phyloP scores from a whole-genome alignment of 2,329 filamentous ascomycete genomes.

The Fusarium multiceps region DNA sequence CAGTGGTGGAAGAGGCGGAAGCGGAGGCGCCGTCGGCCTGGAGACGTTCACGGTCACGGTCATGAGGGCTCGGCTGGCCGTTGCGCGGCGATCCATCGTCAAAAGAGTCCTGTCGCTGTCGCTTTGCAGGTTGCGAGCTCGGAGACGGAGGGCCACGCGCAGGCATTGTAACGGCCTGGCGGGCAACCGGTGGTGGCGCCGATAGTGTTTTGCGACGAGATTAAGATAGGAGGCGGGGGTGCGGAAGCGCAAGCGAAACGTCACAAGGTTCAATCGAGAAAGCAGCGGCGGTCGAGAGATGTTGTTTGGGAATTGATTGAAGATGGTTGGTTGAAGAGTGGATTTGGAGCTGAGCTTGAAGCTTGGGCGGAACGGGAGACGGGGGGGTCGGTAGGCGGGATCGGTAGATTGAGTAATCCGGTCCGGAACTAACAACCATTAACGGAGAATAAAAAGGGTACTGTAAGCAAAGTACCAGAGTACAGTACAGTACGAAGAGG shows the following conservation, averaged over 20 bases:
- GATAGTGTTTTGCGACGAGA: constrained; percentile 32
- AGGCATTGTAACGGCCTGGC: constrained; percentile 51
- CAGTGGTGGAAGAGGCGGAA: constrained; percentile 46
- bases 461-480: background rate
- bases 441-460: constrained; percentile 1
- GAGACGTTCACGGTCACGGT: constrained; percentile 43
- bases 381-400: constrained; percentile 32
- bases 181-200: constrained; percentile 41
- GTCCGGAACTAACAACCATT: constrained; percentile 28
- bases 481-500: constrained; percentile 3
- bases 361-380: constrained; percentile 33
- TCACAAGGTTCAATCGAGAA: constrained; percentile 2
- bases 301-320: constrained; percentile 20
- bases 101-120: constrained; percentile 65
- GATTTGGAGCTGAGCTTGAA: constrained; percentile 18
- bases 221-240: constrained; percentile 3
- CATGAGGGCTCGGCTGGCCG: constrained; percentile 43
- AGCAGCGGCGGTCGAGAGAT: background rate
- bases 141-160: constrained; percentile 64
- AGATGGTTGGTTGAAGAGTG: constrained; percentile 29
- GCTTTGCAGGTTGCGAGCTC: constrained; percentile 65
- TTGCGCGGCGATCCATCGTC: constrained; percentile 57
- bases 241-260: constrained; percentile 6
- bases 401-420: constrained; percentile 35
- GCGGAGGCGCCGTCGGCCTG: constrained; percentile 48